phyloP scores from a whole-genome alignment of 768 basidiomycete species.

The Russula lepida region DNA sequence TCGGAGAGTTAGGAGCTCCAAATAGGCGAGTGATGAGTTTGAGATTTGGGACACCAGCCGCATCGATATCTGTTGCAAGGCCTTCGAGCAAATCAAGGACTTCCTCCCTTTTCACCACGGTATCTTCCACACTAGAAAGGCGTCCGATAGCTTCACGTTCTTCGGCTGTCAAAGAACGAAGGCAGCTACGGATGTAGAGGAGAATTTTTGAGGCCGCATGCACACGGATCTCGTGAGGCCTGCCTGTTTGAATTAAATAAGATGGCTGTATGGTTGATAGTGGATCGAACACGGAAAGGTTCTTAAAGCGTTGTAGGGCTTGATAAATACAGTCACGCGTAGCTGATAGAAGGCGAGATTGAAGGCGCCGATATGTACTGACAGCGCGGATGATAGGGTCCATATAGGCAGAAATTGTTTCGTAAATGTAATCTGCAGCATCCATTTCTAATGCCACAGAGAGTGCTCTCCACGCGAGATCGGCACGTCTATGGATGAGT shows the following conservation, averaged over 20 bases:
- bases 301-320: conserved; percentile 44
- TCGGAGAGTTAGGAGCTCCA: background rate
- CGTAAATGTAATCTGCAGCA: conserved; percentile 7
- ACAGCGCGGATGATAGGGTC: conserved; percentile 1
- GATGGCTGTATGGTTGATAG: conserved; percentile 80
- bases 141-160: conserved; percentile 25
- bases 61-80: conserved; percentile 15
- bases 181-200: conserved; percentile 64
- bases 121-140: conserved; percentile 19
- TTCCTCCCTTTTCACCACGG: conserved; percentile 13
- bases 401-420: background rate
- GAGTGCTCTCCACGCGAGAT: conserved; percentile 13
- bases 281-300: conserved; percentile 54
- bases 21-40: conserved; percentile 20
- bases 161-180: conserved; percentile 35
- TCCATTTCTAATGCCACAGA: conserved; percentile 9
- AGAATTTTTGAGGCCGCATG: conserved; percentile 69
- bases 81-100: conserved; percentile 12
- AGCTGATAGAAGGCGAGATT: background rate
- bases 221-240: conserved; percentile 56
- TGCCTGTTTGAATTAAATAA: conserved; percentile 68
- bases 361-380: background rate
- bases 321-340: conserved; percentile 29
- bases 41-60: conserved; percentile 10
- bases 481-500: conserved; percentile 7